Percentiles rank a stretch among this genome's conserved stretches.
Evolutionary conservation across 257 asterid genomes (phyloP).

Genomic region (Solanum phureja): DNA sequence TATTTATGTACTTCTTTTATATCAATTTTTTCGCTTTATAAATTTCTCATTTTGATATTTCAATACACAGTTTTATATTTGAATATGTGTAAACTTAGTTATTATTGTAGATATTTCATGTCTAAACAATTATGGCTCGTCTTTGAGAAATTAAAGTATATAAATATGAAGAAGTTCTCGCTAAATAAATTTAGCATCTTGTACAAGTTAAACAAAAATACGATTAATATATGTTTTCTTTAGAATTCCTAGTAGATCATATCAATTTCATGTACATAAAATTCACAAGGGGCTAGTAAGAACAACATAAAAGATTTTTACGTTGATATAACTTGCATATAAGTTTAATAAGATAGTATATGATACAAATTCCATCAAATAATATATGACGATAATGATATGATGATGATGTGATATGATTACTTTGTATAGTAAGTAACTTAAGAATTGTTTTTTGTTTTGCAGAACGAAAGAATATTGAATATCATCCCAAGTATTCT

Average conservation of each 20-base stretch:
- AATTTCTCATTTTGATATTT: neutral
- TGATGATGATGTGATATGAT: neutral
- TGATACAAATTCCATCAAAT: neutral
- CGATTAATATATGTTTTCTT: no score
- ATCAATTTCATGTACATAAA: neutral
- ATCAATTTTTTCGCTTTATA: no score
- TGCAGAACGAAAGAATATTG: neutral
- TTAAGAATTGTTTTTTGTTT: neutral
- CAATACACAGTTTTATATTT: neutral
- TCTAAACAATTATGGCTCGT: neutral
- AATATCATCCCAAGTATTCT: neutral
- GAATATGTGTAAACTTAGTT: no score
- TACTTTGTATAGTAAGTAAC: neutral
- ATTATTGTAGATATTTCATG: neutral
- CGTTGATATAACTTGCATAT: neutral
- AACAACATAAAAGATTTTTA: neutral
- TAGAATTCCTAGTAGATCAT: no score
- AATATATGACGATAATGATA: neutral
- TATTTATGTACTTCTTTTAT: no score
- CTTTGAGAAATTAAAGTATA: neutral
- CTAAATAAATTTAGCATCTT: neutral
- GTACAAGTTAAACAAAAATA: neutral
- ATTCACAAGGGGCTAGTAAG: neutral
- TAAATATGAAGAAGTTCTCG: no score
- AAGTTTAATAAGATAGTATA: no score